phyloP scores from a whole-genome alignment of 2,329 filamentous ascomycete species.

The Trichoderma atroviride region DNA sequence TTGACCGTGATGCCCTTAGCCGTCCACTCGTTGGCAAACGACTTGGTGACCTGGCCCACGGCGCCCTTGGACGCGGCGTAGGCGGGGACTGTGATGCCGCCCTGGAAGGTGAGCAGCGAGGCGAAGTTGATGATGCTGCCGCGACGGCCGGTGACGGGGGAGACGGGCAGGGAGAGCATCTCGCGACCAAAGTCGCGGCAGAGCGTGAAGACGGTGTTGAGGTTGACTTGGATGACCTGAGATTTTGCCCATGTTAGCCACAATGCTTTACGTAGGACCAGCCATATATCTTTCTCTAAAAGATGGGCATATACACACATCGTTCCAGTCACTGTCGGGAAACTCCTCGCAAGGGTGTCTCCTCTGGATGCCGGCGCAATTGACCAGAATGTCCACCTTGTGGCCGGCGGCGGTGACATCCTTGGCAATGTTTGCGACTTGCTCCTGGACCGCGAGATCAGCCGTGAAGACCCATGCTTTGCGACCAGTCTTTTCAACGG shows the following conservation, averaged over 20 bases:
- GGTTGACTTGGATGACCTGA: constrained; percentile 81
- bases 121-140: constrained; percentile 85
- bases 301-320: constrained; percentile 47
- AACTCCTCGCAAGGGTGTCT: constrained; percentile 76
- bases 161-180: constrained; percentile 65
- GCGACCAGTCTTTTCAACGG: constrained; percentile 66
- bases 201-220: constrained; percentile 78
- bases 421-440: constrained; percentile 64
- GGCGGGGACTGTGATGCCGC: constrained; percentile 83
- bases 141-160: constrained; percentile 54
- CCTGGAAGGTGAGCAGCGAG: constrained; percentile 80
- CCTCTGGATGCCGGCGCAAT: constrained; percentile 84
- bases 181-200: constrained; percentile 77
- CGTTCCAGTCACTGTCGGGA: constrained; percentile 75
- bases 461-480: constrained; percentile 68
- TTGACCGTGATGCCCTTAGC: constrained; percentile 80
- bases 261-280: background rate
- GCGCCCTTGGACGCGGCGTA: constrained; percentile 87
- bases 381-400: constrained; percentile 76
- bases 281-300: too few relatives aligned
- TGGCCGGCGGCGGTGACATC: constrained; percentile 63
- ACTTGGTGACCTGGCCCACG: constrained; percentile 82
- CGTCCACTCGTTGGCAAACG: constrained; percentile 84
- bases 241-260: background rate
- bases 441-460: constrained; percentile 64